These are phyloP conservation scores for Ichthyophonus hoferi DNA, from an alignment of 208 protist genomes.

Conservation along the genomic window DNA sequence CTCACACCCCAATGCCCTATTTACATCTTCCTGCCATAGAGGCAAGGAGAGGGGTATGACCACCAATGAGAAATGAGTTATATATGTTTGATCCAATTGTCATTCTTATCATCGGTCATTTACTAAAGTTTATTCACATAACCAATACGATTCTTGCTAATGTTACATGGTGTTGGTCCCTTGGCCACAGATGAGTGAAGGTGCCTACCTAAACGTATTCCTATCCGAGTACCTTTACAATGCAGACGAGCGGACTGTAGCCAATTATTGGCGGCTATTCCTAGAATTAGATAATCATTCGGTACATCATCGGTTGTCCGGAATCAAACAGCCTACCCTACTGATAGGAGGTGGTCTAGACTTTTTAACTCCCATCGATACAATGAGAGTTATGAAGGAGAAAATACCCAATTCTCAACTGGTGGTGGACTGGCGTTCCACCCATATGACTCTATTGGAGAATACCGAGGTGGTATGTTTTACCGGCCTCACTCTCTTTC, in stretches of 20 bases:
- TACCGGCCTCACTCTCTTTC: neutral
- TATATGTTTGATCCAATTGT: no score
- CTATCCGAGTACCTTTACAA: neutral
- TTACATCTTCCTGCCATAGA: no score
- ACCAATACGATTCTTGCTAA: no score
- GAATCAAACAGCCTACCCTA: constrained; percentile 8
- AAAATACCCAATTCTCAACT: neutral
- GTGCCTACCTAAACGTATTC: constrained; percentile 3
- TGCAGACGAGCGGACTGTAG: neutral
- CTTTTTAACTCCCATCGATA: constrained; percentile 21
- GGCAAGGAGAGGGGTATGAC: no score
- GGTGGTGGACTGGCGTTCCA: neutral
- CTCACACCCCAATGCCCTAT: no score
- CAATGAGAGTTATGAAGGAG: neutral
- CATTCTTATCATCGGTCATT: no score
- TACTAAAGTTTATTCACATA: no score
- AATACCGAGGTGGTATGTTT: neutral
- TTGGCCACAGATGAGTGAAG: no score
- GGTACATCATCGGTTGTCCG: constrained; percentile 21
- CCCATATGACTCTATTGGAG: constrained; percentile 7
- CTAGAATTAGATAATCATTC: constrained; percentile 25
- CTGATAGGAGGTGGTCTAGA: constrained; percentile 24
- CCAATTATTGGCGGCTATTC: neutral
- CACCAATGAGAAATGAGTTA: no score
- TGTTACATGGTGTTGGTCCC: no score